Evolutionary conservation across 768 basidiomycete genomes (phyloP).

Genomic region (Tylopilus plumbeoviolaceoides): DNA sequence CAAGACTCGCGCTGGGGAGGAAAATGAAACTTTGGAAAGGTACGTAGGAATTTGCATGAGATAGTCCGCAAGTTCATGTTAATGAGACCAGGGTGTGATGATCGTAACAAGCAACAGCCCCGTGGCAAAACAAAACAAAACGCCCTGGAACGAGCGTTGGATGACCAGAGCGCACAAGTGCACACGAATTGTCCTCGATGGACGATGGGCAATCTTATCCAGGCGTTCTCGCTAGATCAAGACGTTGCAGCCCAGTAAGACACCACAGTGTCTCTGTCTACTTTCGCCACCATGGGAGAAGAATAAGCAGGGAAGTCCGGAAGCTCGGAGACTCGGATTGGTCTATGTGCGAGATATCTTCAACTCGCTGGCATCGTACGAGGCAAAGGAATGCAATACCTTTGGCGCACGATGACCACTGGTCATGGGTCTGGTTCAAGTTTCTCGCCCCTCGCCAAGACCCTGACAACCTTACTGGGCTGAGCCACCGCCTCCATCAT

Average conservation of each 20-base stretch:
- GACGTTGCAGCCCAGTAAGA: conserved; percentile 24
- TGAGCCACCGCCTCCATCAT: conserved; percentile 79
- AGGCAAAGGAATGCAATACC: conserved; percentile 1
- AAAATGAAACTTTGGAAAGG: conserved; percentile 1
- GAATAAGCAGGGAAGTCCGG: conserved; percentile 18
- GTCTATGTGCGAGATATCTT: conserved; percentile 6
- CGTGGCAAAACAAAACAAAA: conserved; percentile 20
- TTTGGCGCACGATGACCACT: neutral
- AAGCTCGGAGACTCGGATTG: conserved; percentile 13
- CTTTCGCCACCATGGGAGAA: conserved; percentile 13
- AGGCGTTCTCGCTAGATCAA: conserved; percentile 18
- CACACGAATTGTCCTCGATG: conserved; percentile 22
- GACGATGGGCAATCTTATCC: conserved; percentile 20
- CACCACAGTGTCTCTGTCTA: conserved; percentile 21
- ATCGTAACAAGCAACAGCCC: conserved; percentile 16
- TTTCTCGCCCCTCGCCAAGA: conserved; percentile 83
- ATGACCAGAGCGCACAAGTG: conserved; percentile 20
- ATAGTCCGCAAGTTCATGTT: conserved; percentile 17
- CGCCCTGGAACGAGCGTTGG: conserved; percentile 16
- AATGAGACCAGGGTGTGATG: conserved; percentile 4
- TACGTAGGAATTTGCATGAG: conserved; percentile 26
- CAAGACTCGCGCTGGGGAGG: conserved; percentile 10
- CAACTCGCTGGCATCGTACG: neutral
- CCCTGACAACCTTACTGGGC: conserved; percentile 70
- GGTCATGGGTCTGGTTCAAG: conserved; percentile 49